Conservation (phyloP, 2,329 filamentous ascomycete species). For the Metarhizium guizhouense region DNA sequence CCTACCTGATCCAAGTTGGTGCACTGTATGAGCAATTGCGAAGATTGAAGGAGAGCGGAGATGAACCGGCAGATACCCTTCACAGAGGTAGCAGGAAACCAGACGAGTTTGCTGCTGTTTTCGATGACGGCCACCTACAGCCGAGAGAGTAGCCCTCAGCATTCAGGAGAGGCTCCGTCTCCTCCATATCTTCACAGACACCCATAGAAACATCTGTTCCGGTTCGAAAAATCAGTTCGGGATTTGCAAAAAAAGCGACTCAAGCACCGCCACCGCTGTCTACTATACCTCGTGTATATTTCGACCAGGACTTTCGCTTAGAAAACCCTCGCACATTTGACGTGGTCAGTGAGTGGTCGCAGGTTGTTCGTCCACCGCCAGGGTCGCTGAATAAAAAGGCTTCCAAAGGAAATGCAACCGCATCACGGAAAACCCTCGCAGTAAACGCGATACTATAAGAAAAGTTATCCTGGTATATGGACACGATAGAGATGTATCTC, state of each 20-base stretch:
- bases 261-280: slow-evolving; percentile 79
- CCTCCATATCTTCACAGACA: slow-evolving; percentile 39
- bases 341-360: slow-evolving; percentile 89
- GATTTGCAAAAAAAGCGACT: slow-evolving; percentile 45
- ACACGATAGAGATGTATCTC: slow-evolving; percentile 93
- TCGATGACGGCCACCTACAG: slow-evolving; percentile 26
- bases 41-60: slow-evolving; percentile 68
- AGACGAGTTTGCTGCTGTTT: slow-evolving; percentile 36
- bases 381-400: slow-evolving; percentile 45
- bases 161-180: too few relatives aligned
- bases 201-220: slow-evolving; percentile 39
- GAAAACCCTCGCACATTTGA: slow-evolving; percentile 97
- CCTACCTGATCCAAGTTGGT: slow-evolving; percentile 79
- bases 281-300: slow-evolving; percentile 88
- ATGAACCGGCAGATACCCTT: slow-evolving; percentile 43
- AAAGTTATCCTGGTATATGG: slow-evolving; percentile 99
- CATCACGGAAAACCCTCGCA: slow-evolving; percentile 74
- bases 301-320: slow-evolving; percentile 87
- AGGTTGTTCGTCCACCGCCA: slow-evolving; percentile 68
- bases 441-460: slow-evolving; percentile 97
- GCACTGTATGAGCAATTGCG: slow-evolving; percentile 83
- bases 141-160: slow-evolving; percentile 13
- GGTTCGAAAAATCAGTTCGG: slow-evolving; percentile 35
- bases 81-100: slow-evolving; percentile 29
- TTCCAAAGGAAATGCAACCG: slow-evolving; percentile 35